phyloP scores from a whole-genome alignment of 1,284 basidiomycete genomes.

The Fistulinella cinereoalba region DNA sequence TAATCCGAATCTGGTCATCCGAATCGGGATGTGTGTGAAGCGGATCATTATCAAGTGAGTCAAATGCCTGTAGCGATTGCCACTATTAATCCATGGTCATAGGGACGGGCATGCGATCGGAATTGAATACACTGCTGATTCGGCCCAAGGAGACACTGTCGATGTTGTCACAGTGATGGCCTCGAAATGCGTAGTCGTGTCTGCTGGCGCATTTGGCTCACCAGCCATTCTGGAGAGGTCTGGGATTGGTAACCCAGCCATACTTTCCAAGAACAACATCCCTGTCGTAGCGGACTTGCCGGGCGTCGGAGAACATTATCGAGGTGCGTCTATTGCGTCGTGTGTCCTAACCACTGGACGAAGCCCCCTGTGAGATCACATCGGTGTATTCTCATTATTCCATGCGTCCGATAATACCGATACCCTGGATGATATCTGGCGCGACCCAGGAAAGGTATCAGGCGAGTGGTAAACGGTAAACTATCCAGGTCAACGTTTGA shows the following conservation, averaged over 20 bases:
- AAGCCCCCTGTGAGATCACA: constrained; percentile 40
- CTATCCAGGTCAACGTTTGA: not conserved
- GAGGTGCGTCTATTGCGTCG: constrained; percentile 30
- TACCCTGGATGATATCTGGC: constrained; percentile 43
- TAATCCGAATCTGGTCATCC: constrained; percentile 40
- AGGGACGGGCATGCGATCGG: constrained; percentile 18
- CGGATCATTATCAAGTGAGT: constrained; percentile 28
- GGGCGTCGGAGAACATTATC: constrained; percentile 53
- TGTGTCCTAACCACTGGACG: not conserved
- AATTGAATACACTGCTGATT: constrained; percentile 31
- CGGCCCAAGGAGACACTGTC: not conserved
- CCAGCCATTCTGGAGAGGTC: constrained; percentile 24
- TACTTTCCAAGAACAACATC: constrained; percentile 43
- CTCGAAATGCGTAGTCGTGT: constrained; percentile 12
- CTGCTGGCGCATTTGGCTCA: constrained; percentile 21
- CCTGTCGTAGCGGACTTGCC: constrained; percentile 44
- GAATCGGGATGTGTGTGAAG: constrained; percentile 41
- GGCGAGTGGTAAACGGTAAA: constrained; percentile 24
- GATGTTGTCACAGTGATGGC: constrained; percentile 1
- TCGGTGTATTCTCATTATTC: constrained; percentile 36
- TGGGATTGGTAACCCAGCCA: constrained; percentile 42
- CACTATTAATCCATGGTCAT: not conserved
- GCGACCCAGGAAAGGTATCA: constrained; percentile 34
- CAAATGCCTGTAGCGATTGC: constrained; percentile 7
- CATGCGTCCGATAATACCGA: constrained; percentile 38